Conservation (phyloP, 495 filamentous ascomycete genomes). For the Melanomma pulvis-pyrius region DNA sequence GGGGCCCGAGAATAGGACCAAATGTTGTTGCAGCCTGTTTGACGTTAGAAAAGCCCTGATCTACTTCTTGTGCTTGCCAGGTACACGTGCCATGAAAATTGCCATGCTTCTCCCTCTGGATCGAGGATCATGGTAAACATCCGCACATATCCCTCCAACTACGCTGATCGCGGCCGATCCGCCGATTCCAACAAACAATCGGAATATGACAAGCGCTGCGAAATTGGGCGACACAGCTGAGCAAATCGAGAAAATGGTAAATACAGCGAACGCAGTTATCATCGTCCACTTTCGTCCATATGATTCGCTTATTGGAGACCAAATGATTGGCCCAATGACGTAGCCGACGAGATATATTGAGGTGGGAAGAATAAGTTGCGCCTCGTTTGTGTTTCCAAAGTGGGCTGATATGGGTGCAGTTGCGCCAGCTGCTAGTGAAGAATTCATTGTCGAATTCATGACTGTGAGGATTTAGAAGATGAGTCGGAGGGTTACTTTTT, state of each 20-base stretch:
- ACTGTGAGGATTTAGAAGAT: slow-evolving; percentile 45
- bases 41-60: background rate
- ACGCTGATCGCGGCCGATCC: slow-evolving; percentile 71
- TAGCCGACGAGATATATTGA: slow-evolving; percentile 77
- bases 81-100: slow-evolving; percentile 57
- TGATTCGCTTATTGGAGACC: slow-evolving; percentile 71
- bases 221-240: slow-evolving; percentile 72
- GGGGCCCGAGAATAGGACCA: slow-evolving; percentile 46
- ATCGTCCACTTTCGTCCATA: slow-evolving; percentile 69
- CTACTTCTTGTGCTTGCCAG: background rate
- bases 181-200: slow-evolving; percentile 64
- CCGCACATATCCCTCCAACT: slow-evolving; percentile 73
- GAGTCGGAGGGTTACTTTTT: background rate
- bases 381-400: slow-evolving; percentile 60
- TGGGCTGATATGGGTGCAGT: slow-evolving; percentile 59
- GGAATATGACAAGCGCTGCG: slow-evolving; percentile 67
- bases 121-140: slow-evolving; percentile 64
- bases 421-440: slow-evolving; percentile 66
- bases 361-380: slow-evolving; percentile 69
- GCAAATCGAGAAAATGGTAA: slow-evolving; percentile 68
- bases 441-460: slow-evolving; percentile 74
- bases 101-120: slow-evolving; percentile 67
- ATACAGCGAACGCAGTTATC: slow-evolving; percentile 62
- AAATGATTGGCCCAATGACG: slow-evolving; percentile 64
- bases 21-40: slow-evolving; percentile 53